phyloP scores from a whole-genome alignment of 495 filamentous ascomycete species.

The Penicillium odoratum region DNA sequence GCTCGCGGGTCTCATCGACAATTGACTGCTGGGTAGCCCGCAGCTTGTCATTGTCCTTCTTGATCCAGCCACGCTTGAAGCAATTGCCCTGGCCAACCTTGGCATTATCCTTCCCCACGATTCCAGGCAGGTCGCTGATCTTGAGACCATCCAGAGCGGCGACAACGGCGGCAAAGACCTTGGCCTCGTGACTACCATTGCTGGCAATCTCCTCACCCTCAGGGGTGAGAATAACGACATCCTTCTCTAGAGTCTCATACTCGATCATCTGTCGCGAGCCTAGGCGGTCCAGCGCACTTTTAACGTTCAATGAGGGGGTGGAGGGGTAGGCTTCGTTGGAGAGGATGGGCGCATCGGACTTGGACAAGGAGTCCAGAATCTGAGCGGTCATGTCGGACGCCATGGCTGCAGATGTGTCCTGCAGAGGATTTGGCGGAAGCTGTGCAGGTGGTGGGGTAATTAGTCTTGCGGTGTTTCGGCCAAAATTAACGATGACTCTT shows the following conservation, averaged over 20 bases:
- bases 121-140: constrained; percentile 71
- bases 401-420: constrained; percentile 44
- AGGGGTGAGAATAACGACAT: constrained; percentile 72
- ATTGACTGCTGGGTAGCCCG: constrained; percentile 64
- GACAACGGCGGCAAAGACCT: constrained; percentile 84
- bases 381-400: constrained; percentile 63
- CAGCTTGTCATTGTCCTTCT: constrained; percentile 73
- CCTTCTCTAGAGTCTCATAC: constrained; percentile 78
- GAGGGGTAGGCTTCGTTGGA: constrained; percentile 77
- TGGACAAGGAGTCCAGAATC: constrained; percentile 66
- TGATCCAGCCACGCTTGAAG: constrained; percentile 95
- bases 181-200: constrained; percentile 91
- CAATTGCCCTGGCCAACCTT: constrained; percentile 95
- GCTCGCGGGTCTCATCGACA: constrained; percentile 72
- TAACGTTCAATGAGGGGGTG: constrained; percentile 67
- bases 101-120: constrained; percentile 80
- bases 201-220: constrained; percentile 77
- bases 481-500: constrained; percentile 31
- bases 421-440: constrained; percentile 21
- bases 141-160: constrained; percentile 75
- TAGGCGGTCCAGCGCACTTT: constrained; percentile 84
- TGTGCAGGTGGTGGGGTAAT: constrained; percentile 12
- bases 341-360: constrained; percentile 61
- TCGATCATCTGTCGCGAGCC: constrained; percentile 79
- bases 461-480: constrained; percentile 19